phyloP scores from a whole-genome alignment of 192 early-diverging fungal genomes.

The Rhizoclosmatium globosum region DNA sequence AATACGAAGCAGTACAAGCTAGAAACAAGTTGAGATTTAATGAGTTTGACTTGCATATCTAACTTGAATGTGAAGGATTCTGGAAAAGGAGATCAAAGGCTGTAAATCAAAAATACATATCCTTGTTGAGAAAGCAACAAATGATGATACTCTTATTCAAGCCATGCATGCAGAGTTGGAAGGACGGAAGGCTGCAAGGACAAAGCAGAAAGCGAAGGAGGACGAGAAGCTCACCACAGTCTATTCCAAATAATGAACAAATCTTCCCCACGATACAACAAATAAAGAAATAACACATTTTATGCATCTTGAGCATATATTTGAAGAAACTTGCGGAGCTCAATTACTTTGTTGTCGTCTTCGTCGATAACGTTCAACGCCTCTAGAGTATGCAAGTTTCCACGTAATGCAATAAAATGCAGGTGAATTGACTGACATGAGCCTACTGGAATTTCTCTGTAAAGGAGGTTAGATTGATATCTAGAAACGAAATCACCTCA shows the following conservation, averaged over 20 bases:
- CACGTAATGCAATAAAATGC: conserved; percentile 54
- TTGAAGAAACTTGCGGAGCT: conserved; percentile 39
- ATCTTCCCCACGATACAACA: neutral
- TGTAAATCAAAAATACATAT: conserved; percentile 29
- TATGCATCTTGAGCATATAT: conserved; percentile 4
- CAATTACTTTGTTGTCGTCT: conserved; percentile 17
- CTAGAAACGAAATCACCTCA: conserved; percentile 30
- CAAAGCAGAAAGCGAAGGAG: neutral
- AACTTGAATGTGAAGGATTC: neutral
- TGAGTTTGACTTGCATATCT: neutral
- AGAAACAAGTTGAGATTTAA: conserved; percentile 18
- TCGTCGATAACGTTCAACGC: conserved; percentile 41
- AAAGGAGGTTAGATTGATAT: neutral
- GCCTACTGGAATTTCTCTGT: conserved; percentile 17
- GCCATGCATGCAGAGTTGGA: conserved; percentile 27
- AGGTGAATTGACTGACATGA: conserved; percentile 52
- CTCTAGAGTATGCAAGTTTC: conserved; percentile 47
- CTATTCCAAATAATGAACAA: conserved; percentile 1
- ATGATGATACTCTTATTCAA: conserved; percentile 30
- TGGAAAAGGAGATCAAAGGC: conserved; percentile 31
- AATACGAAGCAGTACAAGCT: conserved; percentile 21
- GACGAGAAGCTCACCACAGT: neutral
- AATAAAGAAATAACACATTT: neutral
- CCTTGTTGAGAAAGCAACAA: conserved; percentile 26
- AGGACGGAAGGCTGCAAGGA: neutral